Evolutionary conservation across 768 basidiomycete genomes (phyloP).

Genomic region (Phallus indusiatus): DNA sequence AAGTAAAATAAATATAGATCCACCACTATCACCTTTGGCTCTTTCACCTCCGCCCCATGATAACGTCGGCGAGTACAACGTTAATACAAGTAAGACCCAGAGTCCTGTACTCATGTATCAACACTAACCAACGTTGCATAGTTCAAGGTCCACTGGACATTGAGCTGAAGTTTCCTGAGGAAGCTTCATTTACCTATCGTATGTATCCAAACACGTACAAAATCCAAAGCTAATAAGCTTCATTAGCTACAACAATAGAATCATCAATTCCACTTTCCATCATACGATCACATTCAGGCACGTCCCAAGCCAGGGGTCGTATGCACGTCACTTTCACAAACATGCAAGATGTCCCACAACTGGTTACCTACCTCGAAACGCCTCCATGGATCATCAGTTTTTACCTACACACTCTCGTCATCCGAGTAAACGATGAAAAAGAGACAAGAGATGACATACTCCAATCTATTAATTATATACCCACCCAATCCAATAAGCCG

Average conservation of each 20-base stretch:
- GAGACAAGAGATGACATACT: slow-evolving; percentile 50
- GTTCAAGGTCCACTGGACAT: slow-evolving; percentile 44
- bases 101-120: background rate
- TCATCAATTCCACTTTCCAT: slow-evolving; percentile 48
- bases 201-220: slow-evolving; percentile 16
- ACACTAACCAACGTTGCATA: slow-evolving; percentile 17
- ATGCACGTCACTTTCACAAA: slow-evolving; percentile 65
- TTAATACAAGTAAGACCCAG: slow-evolving; percentile 33
- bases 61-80: slow-evolving; percentile 35
- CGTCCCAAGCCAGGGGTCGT: slow-evolving; percentile 66
- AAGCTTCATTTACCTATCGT: slow-evolving; percentile 51
- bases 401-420: slow-evolving; percentile 69
- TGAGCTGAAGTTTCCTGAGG: slow-evolving; percentile 43
- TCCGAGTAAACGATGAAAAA: slow-evolving; percentile 35
- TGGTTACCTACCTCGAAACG: slow-evolving; percentile 73
- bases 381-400: slow-evolving; percentile 91
- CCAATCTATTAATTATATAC: slow-evolving; percentile 54
- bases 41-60: slow-evolving; percentile 44
- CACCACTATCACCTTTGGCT: slow-evolving; percentile 35
- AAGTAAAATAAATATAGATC: slow-evolving; percentile 42
- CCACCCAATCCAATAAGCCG: slow-evolving; percentile 63
- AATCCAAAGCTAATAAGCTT: background rate
- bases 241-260: slow-evolving; percentile 6
- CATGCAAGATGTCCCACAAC: slow-evolving; percentile 32
- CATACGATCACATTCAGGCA: slow-evolving; percentile 61